These are phyloP conservation scores for Salix purpurea DNA, from an alignment of 345 rosid species.

Conservation along the genomic window DNA sequence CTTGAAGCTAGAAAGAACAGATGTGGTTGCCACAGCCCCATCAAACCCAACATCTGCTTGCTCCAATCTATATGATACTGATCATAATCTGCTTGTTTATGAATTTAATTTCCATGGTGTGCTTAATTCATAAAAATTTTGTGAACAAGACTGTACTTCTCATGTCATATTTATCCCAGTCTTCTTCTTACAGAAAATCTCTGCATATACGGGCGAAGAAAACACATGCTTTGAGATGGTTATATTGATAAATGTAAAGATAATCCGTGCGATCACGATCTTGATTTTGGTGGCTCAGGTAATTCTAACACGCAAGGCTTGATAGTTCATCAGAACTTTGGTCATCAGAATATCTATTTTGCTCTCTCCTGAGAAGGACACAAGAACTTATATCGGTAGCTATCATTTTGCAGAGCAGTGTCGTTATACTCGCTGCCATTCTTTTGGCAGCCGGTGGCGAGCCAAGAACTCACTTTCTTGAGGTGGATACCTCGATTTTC, in stretches of 20 bases:
- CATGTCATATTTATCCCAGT: background rate
- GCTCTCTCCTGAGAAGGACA: background rate
- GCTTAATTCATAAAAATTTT: background rate
- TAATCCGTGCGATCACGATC: slow-evolving; percentile 29
- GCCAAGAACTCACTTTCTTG: slow-evolving; percentile 9
- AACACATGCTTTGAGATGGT: slow-evolving; percentile 23
- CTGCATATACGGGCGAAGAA: slow-evolving; percentile 16
- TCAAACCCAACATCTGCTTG: background rate
- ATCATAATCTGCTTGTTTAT: background rate
- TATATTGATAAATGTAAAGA: slow-evolving; percentile 29
- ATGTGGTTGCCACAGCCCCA: background rate
- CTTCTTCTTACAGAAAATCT: slow-evolving; percentile 29
- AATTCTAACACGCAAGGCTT: background rate
- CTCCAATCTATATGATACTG: background rate
- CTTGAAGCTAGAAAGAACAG: background rate
- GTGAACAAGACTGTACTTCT: background rate
- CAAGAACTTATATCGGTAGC: background rate
- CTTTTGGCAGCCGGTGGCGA: slow-evolving; percentile 32
- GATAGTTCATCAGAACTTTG: background rate
- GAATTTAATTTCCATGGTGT: background rate
- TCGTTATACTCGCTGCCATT: slow-evolving; percentile 20
- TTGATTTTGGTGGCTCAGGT: slow-evolving; percentile 44
- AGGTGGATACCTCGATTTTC: slow-evolving; percentile 9
- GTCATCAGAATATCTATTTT: background rate
- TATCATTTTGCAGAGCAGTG: slow-evolving; percentile 31